Evolutionary conservation across 2,329 filamentous ascomycete genomes (phyloP), one percentile per base, ranked within the genome.

Genomic region (Pyrenophora teres): DNA sequence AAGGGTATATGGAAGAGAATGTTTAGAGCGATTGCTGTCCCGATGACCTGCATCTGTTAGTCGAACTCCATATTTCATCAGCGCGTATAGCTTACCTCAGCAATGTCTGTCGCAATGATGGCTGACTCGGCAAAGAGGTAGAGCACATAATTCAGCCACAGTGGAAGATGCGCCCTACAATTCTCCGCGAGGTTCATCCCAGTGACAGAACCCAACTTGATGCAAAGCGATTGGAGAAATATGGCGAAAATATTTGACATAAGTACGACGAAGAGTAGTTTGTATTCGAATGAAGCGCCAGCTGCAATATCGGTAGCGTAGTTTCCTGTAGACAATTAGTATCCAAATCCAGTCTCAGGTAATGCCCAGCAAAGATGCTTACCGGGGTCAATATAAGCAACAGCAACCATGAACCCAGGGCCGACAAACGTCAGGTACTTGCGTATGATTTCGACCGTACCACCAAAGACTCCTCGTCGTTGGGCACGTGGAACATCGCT

Each of bases 181-280:
- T 78, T 79, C 49, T 80, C 74, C 15, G 78, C 78, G 49, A 81
- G 69, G 50, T 81, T 77, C 64, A 79, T 70, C 13, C 78, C 78
- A 12, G 78, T 80, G 41, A 81, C 76, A 3, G 76, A 75, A 27
- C 78, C 81, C 35, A 84, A 71, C 61, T 83, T 83, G 69, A 88
- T 84, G 63, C 83, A 83, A 2, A 90, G 79, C 16, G 81, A 83
- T 69, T 90, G 87, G 16, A 89, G 77, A 59, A 88, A 83, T 46
- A 90, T 88, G 60, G 87, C 87, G 63, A 89, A 87, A 43, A 89
- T 62, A 67, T 90, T 90, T 70, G 84, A 84, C 62, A 88, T 76
- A 8, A 90, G 76, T 37, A 89, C 81, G 59, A 89, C 78, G 74
- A 89, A 89, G 2, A 90, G 79, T 30, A 89, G 78, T 35, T 77